Conservation (phyloP, 176 grass and related monocot genomes). For the Avena eriantha region DNA sequence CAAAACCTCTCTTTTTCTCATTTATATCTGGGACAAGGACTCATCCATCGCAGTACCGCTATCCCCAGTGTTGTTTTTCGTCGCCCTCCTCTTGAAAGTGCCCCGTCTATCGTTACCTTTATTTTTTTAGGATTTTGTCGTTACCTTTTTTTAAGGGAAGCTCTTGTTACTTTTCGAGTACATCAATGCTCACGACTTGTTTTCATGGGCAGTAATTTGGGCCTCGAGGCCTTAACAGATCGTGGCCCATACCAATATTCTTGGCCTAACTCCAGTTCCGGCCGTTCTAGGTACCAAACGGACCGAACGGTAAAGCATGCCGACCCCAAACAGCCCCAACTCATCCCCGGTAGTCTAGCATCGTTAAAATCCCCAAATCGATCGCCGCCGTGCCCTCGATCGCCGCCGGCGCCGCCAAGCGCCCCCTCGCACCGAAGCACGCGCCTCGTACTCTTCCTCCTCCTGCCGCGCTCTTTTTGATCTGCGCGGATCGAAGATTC, state of each 20-base stretch:
- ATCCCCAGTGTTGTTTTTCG: no score
- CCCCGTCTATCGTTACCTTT: no score
- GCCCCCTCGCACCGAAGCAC: neutral
- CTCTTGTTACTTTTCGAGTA: no score
- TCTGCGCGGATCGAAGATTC: neutral
- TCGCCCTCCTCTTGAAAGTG: no score
- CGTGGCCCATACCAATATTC: neutral
- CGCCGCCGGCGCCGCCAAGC: conserved; percentile 10
- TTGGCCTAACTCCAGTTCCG: neutral
- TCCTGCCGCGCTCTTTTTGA: neutral
- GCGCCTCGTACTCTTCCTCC: neutral
- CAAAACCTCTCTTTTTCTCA: no score
- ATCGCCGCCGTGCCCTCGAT: neutral
- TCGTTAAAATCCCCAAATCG: conserved; percentile 17
- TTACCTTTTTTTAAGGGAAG: no score
- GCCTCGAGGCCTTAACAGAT: neutral
- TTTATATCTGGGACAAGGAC: no score
- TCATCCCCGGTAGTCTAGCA: neutral
- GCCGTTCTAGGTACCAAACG: neutral
- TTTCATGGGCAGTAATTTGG: no score
- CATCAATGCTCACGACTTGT: no score
- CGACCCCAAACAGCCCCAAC: neutral
- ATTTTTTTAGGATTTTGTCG: no score
- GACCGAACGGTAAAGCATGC: neutral
- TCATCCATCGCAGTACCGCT: no score